Base-by-base conservation (phyloP, 2,329 filamentous ascomycete species). In the Alternaria sp. region DNA sequence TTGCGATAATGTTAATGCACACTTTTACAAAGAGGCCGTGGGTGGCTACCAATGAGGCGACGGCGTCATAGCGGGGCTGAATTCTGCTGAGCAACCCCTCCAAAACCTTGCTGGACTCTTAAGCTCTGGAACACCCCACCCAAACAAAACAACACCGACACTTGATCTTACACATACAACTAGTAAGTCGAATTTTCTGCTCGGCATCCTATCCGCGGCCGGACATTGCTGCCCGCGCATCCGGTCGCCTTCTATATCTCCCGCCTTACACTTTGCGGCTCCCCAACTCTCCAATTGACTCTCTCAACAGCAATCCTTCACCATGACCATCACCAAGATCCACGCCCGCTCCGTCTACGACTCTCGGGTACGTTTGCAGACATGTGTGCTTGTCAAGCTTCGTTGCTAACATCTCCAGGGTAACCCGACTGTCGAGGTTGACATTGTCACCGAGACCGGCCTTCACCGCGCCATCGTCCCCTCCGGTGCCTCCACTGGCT, bases 371-470 rank as follows among this genome's bases (percentile, higher is more conserved):
- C 22, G 70, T 66, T 16, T 34, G 9, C 30, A 22, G 16, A 22
- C 5, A 51, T 40, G 7, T 48, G 18, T 20, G 25, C 52, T 28
- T 41, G 27, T 28, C 9, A 57, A 27, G 20, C 45, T 38, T 44
- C 38, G 40, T 30, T 36, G 51, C 62, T 72, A 52, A 71, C 58
- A 14, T 30, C 20, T 38, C 45, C 38, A 73, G 70, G 89, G 89
- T 81, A 99, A 99, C 90, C 95, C 95, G 78, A 99, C 95, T 80
- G 94, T 97, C 79, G 94, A 98, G 88, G 94, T 98, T 78, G 94
- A 97, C 81, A 89, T 97, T 75, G 91, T 97, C 84, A 97, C 94
- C 75, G 93, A 97, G 86, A 96, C 92, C 76, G 94, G 94, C 79
- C 90, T 98, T 68, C 94, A 97, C 89, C 93, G 94, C 80, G 94